Evolutionary conservation across 192 early-diverging fungal genomes (phyloP).

Genomic region (Phycomyces nitens): DNA sequence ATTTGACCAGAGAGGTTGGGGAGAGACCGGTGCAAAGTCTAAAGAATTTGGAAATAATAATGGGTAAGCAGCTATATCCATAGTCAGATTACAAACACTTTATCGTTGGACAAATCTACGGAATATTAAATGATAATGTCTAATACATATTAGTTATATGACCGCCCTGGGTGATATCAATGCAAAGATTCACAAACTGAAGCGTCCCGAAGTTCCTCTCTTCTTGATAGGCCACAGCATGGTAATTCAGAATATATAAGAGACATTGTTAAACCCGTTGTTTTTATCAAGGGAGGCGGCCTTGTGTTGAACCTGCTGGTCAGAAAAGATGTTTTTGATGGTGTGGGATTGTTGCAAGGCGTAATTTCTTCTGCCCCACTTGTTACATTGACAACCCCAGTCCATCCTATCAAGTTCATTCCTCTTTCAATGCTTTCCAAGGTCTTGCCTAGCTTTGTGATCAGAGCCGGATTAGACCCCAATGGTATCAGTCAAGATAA

Average conservation of each 20-base stretch:
- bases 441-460: constrained; percentile 43
- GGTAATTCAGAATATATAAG: constrained; percentile 24
- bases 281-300: constrained; percentile 35
- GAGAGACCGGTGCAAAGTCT: constrained; percentile 54
- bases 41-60: constrained; percentile 44
- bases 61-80: constrained; percentile 35
- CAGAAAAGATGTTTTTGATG: constrained; percentile 27
- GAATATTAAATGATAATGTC: neutral
- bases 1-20: constrained; percentile 69
- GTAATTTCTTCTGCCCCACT: constrained; percentile 58
- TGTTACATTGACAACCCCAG: constrained; percentile 23
- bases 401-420: constrained; percentile 34
- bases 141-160: constrained; percentile 27
- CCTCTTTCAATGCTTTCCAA: constrained; percentile 28
- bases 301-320: constrained; percentile 53
- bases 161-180: constrained; percentile 49
- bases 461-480: constrained; percentile 40
- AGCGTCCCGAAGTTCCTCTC: constrained; percentile 40
- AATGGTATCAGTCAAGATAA: constrained; percentile 39
- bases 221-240: constrained; percentile 56
- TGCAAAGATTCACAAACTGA: constrained; percentile 33
- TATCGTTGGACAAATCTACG: neutral
- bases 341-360: constrained; percentile 38
- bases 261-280: constrained; percentile 6
- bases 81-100: neutral